phyloP scores from a whole-genome alignment of 768 basidiomycete species.

The Myochromella boudieri region DNA sequence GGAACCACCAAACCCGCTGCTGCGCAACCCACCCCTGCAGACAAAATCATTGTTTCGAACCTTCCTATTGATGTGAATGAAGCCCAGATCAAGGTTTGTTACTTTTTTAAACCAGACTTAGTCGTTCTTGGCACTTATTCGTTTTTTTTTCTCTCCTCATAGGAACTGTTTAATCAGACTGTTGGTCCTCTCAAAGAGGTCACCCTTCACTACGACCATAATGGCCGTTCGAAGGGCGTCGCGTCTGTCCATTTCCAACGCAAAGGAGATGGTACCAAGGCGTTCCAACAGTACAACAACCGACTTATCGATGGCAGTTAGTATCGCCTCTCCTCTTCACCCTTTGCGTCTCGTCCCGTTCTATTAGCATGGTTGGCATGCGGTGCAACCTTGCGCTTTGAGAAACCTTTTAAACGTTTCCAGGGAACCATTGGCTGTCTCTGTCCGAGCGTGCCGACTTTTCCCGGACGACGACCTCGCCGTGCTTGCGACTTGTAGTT shows the following conservation, averaged over 20 bases:
- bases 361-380: conserved; percentile 24
- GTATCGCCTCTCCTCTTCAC: conserved; percentile 67
- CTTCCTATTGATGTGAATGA: conserved; percentile 94
- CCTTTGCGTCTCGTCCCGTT: conserved; percentile 40
- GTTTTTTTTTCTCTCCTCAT: neutral
- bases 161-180: conserved; percentile 93
- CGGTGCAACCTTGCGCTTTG: conserved; percentile 23
- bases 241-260: conserved; percentile 84
- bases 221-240: conserved; percentile 88
- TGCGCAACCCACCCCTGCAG: conserved; percentile 49
- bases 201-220: conserved; percentile 79
- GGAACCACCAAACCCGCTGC: conserved; percentile 36
- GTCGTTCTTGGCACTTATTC: neutral
- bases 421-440: conserved; percentile 46
- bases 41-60: conserved; percentile 96
- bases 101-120: too few species aligned
- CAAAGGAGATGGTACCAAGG: conserved; percentile 89
- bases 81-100: conserved; percentile 82
- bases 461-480: conserved; percentile 22
- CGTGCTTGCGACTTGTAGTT: conserved; percentile 17
- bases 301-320: conserved; percentile 99
- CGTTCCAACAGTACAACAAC: conserved; percentile 93
- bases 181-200: conserved; percentile 86
- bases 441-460: conserved; percentile 26
- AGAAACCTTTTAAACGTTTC: conserved; percentile 33